Conservation (phyloP, 2,329 filamentous ascomycete species). For the Fusarium floridanum region DNA sequence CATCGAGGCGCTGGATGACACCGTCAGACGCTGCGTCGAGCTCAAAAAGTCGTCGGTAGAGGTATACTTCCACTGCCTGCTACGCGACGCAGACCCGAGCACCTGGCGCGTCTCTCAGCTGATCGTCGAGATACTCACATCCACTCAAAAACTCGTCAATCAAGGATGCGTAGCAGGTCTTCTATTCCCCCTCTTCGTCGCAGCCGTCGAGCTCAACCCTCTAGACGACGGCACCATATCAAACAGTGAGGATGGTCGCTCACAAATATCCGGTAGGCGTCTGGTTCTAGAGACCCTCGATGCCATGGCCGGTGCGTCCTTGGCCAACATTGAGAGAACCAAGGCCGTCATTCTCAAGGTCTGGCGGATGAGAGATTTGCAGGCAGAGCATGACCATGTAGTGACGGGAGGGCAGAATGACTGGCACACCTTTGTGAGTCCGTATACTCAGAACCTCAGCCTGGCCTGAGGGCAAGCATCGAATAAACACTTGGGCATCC, state of each 20-base stretch:
- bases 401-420: slow-evolving; percentile 29
- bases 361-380: slow-evolving; percentile 59
- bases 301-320: slow-evolving; percentile 55
- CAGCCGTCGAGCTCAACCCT: slow-evolving; percentile 38
- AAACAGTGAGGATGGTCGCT: not conserved
- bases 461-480: slow-evolving; percentile 28
- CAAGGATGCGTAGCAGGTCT: slow-evolving; percentile 38
- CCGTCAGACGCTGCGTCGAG: slow-evolving; percentile 42
- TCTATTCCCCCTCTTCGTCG: slow-evolving; percentile 39
- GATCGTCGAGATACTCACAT: slow-evolving; percentile 23
- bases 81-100: slow-evolving; percentile 57
- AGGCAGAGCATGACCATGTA: slow-evolving; percentile 13
- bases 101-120: slow-evolving; percentile 33
- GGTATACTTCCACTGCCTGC: slow-evolving; percentile 60
- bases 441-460: slow-evolving; percentile 46
- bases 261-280: slow-evolving; percentile 24
- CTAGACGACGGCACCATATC: slow-evolving; percentile 28
- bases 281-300: slow-evolving; percentile 42
- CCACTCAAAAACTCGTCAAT: slow-evolving; percentile 19
- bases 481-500: not conserved
- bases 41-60: slow-evolving; percentile 56
- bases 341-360: slow-evolving; percentile 61
- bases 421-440: slow-evolving; percentile 46
- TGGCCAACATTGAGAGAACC: slow-evolving; percentile 59
- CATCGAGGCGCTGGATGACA: slow-evolving; percentile 21